These are phyloP conservation scores for Taxillus chinensis DNA, from an alignment of 164 flowering plant species.

Conservation along the genomic window DNA sequence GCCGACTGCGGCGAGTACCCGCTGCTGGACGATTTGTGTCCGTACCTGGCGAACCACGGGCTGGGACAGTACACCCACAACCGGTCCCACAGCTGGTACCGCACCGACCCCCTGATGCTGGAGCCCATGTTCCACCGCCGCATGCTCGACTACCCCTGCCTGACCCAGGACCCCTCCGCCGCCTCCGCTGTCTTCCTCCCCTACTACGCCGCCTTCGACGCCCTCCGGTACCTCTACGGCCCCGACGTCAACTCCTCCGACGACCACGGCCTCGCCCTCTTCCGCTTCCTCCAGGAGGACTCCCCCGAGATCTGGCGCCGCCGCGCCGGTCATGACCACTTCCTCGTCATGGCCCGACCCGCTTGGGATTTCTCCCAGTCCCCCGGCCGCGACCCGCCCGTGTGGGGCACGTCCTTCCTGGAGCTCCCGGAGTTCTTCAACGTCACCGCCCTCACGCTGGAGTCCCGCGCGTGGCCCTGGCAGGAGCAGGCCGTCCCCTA, in stretches of 20 bases:
- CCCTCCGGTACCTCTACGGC: conserved; percentile 67
- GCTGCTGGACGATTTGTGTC: conserved; percentile 53
- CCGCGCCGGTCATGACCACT: conserved; percentile 60
- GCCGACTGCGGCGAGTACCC: conserved; percentile 67
- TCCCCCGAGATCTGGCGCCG: conserved; percentile 43
- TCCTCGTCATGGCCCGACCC: conserved; percentile 71
- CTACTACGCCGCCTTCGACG: conserved; percentile 64
- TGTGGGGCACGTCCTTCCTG: conserved; percentile 87
- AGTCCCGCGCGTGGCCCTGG: conserved; percentile 79
- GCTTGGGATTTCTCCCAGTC: conserved; percentile 94
- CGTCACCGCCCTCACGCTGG: conserved; percentile 61
- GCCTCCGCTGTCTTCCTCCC: conserved; percentile 82
- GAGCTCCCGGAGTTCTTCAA: conserved; percentile 69
- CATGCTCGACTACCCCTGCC: conserved; percentile 83
- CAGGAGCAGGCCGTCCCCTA: conserved; percentile 89
- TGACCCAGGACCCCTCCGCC: conserved; percentile 44
- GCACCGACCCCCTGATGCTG: conserved; percentile 70
- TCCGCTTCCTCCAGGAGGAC: conserved; percentile 25
- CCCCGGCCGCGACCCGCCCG: conserved; percentile 33
- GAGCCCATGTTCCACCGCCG: conserved; percentile 88
- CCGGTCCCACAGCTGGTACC: conserved; percentile 77
- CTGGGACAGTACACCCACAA: conserved; percentile 87
- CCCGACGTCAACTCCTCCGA: conserved; percentile 46
- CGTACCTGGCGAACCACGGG: conserved; percentile 72
- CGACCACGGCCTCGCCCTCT: conserved; percentile 60